A percentile compares a stretch with the other conserved stretches of the same genome.
Conservation (phyloP, 352 stramenopile species). For the Globisporangium rhizosaccharum region DNA sequence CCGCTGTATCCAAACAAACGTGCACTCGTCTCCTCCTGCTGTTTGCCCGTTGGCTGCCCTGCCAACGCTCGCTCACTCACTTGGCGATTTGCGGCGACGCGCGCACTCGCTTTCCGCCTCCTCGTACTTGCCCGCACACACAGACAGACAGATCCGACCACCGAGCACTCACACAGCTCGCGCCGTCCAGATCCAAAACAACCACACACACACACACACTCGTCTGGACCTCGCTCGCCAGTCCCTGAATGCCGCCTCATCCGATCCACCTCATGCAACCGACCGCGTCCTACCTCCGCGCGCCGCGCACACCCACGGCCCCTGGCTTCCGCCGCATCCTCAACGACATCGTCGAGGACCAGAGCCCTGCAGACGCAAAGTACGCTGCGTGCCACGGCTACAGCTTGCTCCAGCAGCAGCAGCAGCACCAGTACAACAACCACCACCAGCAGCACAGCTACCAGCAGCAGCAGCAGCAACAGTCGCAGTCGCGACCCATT, state of each 20-base stretch:
- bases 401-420: background rate
- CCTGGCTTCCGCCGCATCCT: constrained; percentile 6
- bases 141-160: background rate
- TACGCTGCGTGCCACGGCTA: constrained; percentile 1
- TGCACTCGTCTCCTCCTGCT: no score
- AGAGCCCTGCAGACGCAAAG: constrained; percentile 7
- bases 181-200: no score
- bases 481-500: background rate
- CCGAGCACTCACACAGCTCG: background rate
- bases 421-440: background rate
- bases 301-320: constrained; percentile 1
- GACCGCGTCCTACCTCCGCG: no score
- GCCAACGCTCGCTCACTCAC: background rate
- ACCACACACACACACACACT: no score
- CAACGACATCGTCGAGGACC: constrained; percentile 7
- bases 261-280: no score
- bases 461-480: background rate
- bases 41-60: no score
- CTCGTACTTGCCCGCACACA: background rate
- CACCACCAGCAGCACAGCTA: background rate
- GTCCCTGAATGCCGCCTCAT: no score
- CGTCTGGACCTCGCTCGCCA: no score
- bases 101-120: background rate
- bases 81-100: constrained; percentile 6
- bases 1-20: no score